phyloP scores from a whole-genome alignment of 192 early-diverging fungal species.

The Podila epicladia region DNA sequence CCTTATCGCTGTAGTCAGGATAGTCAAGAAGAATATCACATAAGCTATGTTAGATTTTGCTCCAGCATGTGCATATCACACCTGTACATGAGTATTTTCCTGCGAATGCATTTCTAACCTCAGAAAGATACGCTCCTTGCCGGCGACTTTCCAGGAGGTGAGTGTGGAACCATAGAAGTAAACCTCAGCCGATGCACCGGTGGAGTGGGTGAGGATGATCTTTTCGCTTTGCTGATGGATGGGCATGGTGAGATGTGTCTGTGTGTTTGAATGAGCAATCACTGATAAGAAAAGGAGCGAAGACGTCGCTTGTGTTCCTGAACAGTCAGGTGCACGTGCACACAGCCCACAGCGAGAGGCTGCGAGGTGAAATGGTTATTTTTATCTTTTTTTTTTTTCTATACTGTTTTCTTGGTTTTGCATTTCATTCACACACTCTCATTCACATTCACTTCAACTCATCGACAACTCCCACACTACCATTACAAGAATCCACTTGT shows the following conservation, averaged over 20 bases:
- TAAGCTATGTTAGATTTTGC: neutral
- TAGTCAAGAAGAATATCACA: neutral
- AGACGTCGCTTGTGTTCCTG: neutral
- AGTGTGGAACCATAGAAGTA: slow-evolving; percentile 83
- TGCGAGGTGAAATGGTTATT: too few relatives aligned
- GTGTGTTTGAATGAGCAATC: neutral
- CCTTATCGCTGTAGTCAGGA: slow-evolving; percentile 64
- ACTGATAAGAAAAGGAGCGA: too few relatives aligned
- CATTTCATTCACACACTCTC: neutral
- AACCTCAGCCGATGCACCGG: slow-evolving; percentile 35
- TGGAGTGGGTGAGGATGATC: slow-evolving; percentile 28
- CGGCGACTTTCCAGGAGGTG: slow-evolving; percentile 85
- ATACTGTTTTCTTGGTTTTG: neutral
- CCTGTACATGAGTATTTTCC: neutral
- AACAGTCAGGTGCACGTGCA: neutral
- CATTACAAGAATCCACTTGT: too few relatives aligned
- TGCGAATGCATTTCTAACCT: slow-evolving; percentile 54
- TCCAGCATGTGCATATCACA: neutral
- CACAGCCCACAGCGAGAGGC: too few relatives aligned
- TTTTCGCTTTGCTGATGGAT: slow-evolving; percentile 36
- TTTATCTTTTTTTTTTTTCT: neutral
- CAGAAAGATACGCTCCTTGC: slow-evolving; percentile 86
- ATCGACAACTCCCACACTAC: neutral
- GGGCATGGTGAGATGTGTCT: slow-evolving; percentile 22
- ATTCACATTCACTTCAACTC: neutral